Conservation (phyloP, 495 filamentous ascomycete species). For the Hypomontagnella submonticulosa region DNA sequence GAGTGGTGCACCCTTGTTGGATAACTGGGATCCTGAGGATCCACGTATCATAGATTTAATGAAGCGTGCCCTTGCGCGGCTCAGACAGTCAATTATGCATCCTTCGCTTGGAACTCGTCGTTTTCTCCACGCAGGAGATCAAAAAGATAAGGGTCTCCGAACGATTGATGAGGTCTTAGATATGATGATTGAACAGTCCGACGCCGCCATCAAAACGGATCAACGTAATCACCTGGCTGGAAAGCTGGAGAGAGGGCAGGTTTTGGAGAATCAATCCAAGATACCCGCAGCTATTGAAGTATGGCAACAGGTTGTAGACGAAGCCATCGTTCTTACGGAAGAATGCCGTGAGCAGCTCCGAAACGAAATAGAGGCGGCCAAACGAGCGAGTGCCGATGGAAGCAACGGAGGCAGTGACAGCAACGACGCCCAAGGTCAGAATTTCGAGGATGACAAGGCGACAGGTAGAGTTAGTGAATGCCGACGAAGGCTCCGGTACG, state of each 20-base stretch:
- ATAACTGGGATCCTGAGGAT: constrained; percentile 72
- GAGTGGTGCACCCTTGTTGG: constrained; percentile 68
- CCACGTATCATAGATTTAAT: constrained; percentile 69
- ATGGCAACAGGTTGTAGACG: constrained; percentile 70
- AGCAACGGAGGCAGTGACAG: constrained; percentile 50
- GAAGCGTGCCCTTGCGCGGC: constrained; percentile 59
- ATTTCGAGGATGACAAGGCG: constrained; percentile 19
- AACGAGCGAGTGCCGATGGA: constrained; percentile 35
- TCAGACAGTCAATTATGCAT: constrained; percentile 89
- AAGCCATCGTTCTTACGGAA: constrained; percentile 65
- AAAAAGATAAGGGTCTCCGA: constrained; percentile 71
- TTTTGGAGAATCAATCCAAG: constrained; percentile 71
- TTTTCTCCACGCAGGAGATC: constrained; percentile 5
- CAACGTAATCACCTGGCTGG: constrained; percentile 71
- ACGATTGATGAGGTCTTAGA: constrained; percentile 86
- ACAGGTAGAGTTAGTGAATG: constrained; percentile 56
- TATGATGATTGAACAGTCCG: constrained; percentile 87
- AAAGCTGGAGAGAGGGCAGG: constrained; percentile 74
- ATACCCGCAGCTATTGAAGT: constrained; percentile 68
- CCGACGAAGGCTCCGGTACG: constrained; percentile 71
- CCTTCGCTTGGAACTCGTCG: constrained; percentile 71
- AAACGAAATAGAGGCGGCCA: constrained; percentile 60
- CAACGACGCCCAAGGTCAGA: constrained; percentile 14
- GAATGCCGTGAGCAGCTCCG: constrained; percentile 72
- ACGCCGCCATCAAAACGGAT: constrained; percentile 69